These are phyloP conservation scores for Bruguiera parviflora DNA, from an alignment of 345 rosid species.

Conservation along the genomic window DNA sequence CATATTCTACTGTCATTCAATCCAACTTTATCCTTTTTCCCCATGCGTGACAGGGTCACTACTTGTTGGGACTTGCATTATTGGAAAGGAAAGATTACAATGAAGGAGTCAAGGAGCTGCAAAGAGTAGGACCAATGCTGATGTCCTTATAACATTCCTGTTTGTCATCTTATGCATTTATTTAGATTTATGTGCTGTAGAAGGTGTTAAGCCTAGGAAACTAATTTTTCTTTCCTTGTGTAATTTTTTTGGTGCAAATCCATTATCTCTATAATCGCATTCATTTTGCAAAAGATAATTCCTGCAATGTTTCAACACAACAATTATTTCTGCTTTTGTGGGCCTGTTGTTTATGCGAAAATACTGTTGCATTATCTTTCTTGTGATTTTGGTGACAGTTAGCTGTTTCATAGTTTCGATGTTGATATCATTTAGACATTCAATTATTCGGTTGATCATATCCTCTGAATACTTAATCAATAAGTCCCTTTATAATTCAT, in stretches of 20 bases:
- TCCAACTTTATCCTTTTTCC: slow-evolving; percentile 6
- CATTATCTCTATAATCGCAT: not conserved
- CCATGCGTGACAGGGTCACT: slow-evolving; percentile 57
- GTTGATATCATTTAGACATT: too few species aligned
- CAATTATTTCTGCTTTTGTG: too few species aligned
- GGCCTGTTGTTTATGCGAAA: too few species aligned
- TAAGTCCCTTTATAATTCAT: too few species aligned
- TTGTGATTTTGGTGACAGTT: too few species aligned
- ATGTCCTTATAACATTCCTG: not conserved
- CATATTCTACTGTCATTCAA: slow-evolving; percentile 1
- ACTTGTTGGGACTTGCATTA: slow-evolving; percentile 82
- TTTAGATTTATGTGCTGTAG: not conserved
- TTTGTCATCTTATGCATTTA: not conserved
- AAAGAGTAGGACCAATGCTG: slow-evolving; percentile 42
- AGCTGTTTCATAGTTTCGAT: too few species aligned
- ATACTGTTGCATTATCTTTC: too few species aligned
- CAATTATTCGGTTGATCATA: too few species aligned
- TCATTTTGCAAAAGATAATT: too few species aligned
- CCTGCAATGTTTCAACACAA: too few species aligned
- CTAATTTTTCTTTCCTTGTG: not conserved
- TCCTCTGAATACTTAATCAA: too few species aligned
- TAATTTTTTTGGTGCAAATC: not conserved
- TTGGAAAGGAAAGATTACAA: slow-evolving; percentile 46
- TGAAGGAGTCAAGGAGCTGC: slow-evolving; percentile 65
- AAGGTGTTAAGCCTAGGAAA: not conserved